These are phyloP conservation scores for Epichloe elymi DNA, from an alignment of 2,329 filamentous ascomycete species.

Conservation along the genomic window DNA sequence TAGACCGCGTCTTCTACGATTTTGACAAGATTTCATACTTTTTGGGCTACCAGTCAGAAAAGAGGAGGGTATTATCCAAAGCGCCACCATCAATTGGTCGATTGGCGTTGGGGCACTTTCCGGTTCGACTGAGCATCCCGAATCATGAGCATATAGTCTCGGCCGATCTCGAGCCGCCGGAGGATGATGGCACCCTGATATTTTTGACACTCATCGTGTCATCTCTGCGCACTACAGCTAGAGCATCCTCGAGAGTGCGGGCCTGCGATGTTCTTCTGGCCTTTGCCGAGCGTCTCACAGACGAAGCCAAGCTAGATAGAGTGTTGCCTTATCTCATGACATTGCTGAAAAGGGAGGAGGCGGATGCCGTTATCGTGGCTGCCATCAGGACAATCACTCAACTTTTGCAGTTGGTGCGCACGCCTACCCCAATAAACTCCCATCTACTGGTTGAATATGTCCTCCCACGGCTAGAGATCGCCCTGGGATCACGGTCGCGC, in stretches of 20 bases:
- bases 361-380: constrained; percentile 73
- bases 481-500: constrained; percentile 31
- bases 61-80: constrained; percentile 18
- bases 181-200: constrained; percentile 83
- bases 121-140: constrained; percentile 74
- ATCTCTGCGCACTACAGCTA: constrained; percentile 77
- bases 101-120: constrained; percentile 53
- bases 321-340: constrained; percentile 82
- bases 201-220: constrained; percentile 83
- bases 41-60: constrained; percentile 56
- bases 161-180: constrained; percentile 43
- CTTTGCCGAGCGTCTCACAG: constrained; percentile 80
- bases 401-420: constrained; percentile 70
- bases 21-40: constrained; percentile 98
- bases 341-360: constrained; percentile 60
- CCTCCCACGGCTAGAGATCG: constrained; percentile 47
- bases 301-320: constrained; percentile 90
- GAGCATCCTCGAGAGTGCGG: constrained; percentile 73
- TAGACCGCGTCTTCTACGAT: constrained; percentile 83
- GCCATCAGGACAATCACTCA: constrained; percentile 81
- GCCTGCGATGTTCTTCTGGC: constrained; percentile 86
- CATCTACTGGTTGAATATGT: constrained; percentile 58
- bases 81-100: constrained; percentile 19
- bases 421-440: constrained; percentile 69
- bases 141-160: constrained; percentile 64